Base-by-base conservation (phyloP, 179 eudicot species). In the Beta corolliflora region DNA sequence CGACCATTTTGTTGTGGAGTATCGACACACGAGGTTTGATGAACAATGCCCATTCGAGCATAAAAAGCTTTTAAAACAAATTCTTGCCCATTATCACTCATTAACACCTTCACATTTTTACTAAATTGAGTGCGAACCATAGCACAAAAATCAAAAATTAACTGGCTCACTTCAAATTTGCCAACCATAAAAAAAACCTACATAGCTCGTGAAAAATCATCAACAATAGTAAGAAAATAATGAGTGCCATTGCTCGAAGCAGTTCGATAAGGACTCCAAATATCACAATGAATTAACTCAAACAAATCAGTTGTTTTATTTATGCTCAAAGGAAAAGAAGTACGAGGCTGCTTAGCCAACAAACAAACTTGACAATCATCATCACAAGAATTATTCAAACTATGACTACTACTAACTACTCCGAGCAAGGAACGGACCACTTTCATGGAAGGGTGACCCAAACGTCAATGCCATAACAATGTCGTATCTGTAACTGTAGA, bases 31-130 rank as follows among this genome's bases (percentile, higher is more conserved):
- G n/a, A n/a, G n/a, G n/a, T n/a, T n/a, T n/a, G n/a, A n/a, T n/a
- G n/a, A n/a, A n/a, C n/a, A n/a, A n/a, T n/a, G n/a, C n/a, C n/a
- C n/a, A n/a, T n/a, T n/a, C n/a, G n/a, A n/a, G n/a, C n/a, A n/a
- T n/a, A n/a, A n/a, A n/a, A n/a, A n/a, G n/a, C n/a, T n/a, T n/a
- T n/a, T n/a, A 14, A 3, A 16, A 36, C 3, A 64, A 77, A 77
- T 21, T 77, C 80, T 2, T 31, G 50, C 8, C 73, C 80, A 66
- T 53, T 69, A 29, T 79, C 66, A 31, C 50, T 54, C 2, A 65
- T 23, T 4, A 74, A 29, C 31, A 74, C 56, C 56, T 55, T 54
- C 3, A 54, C 16, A 3, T 1, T 11, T n/a, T n/a, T 56, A 1
- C 14, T 4, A 74, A 74, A 74, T 15, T 74, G 65, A 0, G 21